A percentile compares a stretch with the other conserved stretches of the same genome.
Conservation (phyloP, 768 basidiomycete genomes). For the Melanogaster broomeanus region DNA sequence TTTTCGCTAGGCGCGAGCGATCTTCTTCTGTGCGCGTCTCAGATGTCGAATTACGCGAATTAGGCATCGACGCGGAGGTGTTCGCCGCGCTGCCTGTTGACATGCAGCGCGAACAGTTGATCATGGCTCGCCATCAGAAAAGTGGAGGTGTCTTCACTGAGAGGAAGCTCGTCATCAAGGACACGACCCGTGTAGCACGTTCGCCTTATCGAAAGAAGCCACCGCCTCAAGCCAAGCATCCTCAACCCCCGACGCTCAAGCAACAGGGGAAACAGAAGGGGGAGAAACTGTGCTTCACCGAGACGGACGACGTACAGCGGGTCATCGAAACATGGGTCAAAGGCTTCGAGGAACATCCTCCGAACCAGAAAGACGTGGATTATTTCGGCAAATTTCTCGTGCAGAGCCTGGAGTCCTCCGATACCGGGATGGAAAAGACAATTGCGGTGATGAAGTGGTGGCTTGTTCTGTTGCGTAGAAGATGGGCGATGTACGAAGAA, state of each 20-base stretch:
- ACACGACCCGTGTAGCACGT: slow-evolving; percentile 26
- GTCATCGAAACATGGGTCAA: slow-evolving; percentile 79
- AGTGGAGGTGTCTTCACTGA: slow-evolving; percentile 37
- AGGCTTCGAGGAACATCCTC: slow-evolving; percentile 57
- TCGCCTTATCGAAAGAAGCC: slow-evolving; percentile 48
- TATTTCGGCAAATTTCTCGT: slow-evolving; percentile 75
- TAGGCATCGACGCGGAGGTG: slow-evolving; percentile 75
- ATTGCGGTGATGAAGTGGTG: slow-evolving; percentile 81
- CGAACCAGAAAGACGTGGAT: slow-evolving; percentile 72
- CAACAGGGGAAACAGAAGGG: slow-evolving; percentile 52
- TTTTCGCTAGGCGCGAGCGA: slow-evolving; percentile 39
- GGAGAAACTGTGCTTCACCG: slow-evolving; percentile 59
- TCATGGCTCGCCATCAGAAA: slow-evolving; percentile 54
- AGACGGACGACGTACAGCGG: slow-evolving; percentile 70
- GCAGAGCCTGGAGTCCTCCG: slow-evolving; percentile 64
- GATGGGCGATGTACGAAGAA: slow-evolving; percentile 61
- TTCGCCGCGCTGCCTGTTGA: slow-evolving; percentile 64
- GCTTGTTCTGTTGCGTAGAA: slow-evolving; percentile 65
- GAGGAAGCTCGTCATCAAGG: slow-evolving; percentile 54
- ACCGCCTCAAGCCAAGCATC: slow-evolving; percentile 55
- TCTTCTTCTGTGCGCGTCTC: slow-evolving; percentile 45
- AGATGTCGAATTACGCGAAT: slow-evolving; percentile 56
- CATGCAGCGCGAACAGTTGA: slow-evolving; percentile 74
- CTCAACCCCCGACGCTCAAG: slow-evolving; percentile 52
- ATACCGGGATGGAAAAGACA: slow-evolving; percentile 70